Evolutionary conservation across 176 grass and related monocot genomes (phyloP), one percentile per base, ranked within the genome.

Genomic region (Thinopyrum elongatum): DNA sequence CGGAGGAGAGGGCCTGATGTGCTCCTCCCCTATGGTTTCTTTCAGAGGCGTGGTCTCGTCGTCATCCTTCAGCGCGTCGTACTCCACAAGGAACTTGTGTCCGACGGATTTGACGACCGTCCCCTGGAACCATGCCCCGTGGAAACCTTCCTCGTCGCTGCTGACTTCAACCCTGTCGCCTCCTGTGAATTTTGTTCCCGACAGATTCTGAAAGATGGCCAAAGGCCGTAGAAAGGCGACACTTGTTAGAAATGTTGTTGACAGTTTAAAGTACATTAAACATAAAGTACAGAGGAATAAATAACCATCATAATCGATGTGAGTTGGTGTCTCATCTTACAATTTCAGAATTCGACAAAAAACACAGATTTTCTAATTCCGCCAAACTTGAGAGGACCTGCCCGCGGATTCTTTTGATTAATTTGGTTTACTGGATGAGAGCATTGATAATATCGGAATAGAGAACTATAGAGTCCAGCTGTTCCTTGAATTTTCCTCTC

Each of bases 71-170:
- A 97, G 83, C 6, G 87, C 77, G 8, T 89, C 61, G 66, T 94
- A 97, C 84, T 94, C 81, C 76, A 97, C 92, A 2, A 86, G 66
- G 73, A 91, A 86, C 22, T 87, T 94, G 23, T 26, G 85, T 25
- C 79, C 77, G 27, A 91, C 63, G 65, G 83, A 38, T 78, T 84
- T 94, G 33, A 97, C 7, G 29, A 94, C 14, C 8, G 84, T 94
- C 6, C 73, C 95, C 31, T 80, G 47, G 30, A 85, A 94, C 95
- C 95, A 97, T 59, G 86, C 90, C 74, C 95, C 95, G 38, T 78
- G 28, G 38, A 94, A 92, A 87, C 92, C 90, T 72, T 92, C 96
- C 21, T 98, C 96, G 8, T 94, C 87, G 5, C 86, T 98, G 86
- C 90, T 83, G 1, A 95, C 90, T 80, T 98, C 94, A 1, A 98